A percentile compares a stretch with the other conserved stretches of the same genome.
phyloP scores from a whole-genome alignment of 129 eudicot genomes.

The Oenanthe sinensis region DNA sequence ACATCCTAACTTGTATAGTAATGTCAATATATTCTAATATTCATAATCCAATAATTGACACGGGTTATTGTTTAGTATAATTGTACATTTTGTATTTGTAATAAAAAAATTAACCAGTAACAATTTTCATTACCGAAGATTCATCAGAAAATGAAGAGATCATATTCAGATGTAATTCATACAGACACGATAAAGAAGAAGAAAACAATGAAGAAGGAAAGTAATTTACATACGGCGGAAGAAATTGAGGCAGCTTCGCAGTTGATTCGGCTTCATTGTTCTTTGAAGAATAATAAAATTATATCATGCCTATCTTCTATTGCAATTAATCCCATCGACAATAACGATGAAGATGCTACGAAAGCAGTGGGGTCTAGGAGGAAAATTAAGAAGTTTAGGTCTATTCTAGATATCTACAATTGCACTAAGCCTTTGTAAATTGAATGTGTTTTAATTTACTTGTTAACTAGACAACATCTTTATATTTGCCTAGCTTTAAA shows the following conservation, averaged over 20 bases:
- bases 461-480: neutral
- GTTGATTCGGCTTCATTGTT: neutral
- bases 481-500: neutral
- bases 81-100: too few relatives aligned
- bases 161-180: neutral
- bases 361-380: neutral
- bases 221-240: neutral
- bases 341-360: neutral
- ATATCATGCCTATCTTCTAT: neutral
- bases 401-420: neutral
- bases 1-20: too few relatives aligned
- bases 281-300: neutral
- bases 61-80: neutral
- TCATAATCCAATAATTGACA: too few relatives aligned
- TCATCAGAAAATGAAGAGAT: neutral
- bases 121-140: neutral
- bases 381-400: neutral
- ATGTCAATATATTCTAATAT: too few relatives aligned
- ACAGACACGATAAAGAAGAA: neutral
- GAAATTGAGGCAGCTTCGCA: neutral
- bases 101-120: too few relatives aligned
- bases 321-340: neutral
- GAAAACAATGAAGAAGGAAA: neutral
- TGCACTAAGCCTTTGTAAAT: neutral
- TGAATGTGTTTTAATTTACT: neutral